Base-by-base conservation (phyloP, 805 yeast genomes). In the Yarrowia sp. region DNA sequence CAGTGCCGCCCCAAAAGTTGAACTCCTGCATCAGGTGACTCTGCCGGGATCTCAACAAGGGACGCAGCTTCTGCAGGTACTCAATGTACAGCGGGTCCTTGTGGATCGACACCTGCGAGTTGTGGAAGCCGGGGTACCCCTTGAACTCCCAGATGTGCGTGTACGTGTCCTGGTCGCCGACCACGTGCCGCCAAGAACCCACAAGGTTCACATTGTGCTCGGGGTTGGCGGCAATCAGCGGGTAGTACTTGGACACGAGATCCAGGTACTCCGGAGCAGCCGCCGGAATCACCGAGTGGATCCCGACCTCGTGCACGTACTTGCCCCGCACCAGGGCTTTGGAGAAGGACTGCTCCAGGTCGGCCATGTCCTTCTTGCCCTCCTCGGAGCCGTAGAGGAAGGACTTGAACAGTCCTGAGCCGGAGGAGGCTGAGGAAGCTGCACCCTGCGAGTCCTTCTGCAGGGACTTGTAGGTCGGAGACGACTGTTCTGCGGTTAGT, bases 1-100 rank as follows among this genome's bases (percentile, higher is more conserved):
- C 80, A 11, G 83, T 80, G 14, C 82, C 83, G 16, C 83, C 83
- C 83, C 83, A 80, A 74, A 80, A 80, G 67, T 76, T 73, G 74
- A 80, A 80, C 71, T 80, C 83, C 68, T 81, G 83, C 72, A 79
- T 75, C n/a, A 80, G 69, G 52, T 77, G 74, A 38, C 75, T 73
- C 52, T 72, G 73, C 36, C 83, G 77, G 15, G 79, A 73, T 45
- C 78, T 73, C 19, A 80, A 74, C 43, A 74, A 70, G 2, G 75
- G 73, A 19, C 82, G 76, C 64, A 80, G 74, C 40, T 70, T 63
- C 45, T 69, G 73, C 11, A 77, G 72, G 55, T 74, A 78, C 26
- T 74, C 73, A 26, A 76, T 69, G 70, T 77, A 79, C 59, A 69
- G 67, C 16, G 74, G 74, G 64, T 76, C 72, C 43, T 71, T 68